Conservation (phyloP, 176 grass and related monocot species). For the Musa troglodytarum region DNA sequence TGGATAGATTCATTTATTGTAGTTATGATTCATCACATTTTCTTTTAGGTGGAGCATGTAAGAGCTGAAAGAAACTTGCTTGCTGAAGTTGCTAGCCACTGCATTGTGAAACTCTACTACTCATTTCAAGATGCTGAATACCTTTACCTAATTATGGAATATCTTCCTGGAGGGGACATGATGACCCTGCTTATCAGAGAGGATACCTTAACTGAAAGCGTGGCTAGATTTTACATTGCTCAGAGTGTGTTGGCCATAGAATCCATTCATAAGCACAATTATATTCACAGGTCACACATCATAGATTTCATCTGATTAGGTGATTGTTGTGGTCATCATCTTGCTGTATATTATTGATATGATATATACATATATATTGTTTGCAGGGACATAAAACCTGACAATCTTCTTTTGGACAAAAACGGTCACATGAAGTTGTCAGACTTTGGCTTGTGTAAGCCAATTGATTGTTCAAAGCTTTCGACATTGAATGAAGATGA, state of each 20-base stretch:
- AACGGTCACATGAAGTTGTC: constrained; percentile 97
- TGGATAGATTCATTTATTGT: not conserved
- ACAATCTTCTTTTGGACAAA: constrained; percentile 88
- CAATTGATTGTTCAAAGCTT: constrained; percentile 86
- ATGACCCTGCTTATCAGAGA: constrained; percentile 98
- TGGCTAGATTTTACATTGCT: constrained; percentile 88
- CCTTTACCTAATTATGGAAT: constrained; percentile 97
- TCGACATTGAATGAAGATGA: constrained; percentile 96
- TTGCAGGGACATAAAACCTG: constrained; percentile 94
- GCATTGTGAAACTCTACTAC: constrained; percentile 93
- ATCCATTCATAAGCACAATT: constrained; percentile 97
- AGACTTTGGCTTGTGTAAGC: constrained; percentile 95
- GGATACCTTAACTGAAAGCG: constrained; percentile 85
- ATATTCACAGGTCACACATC: constrained; percentile 74
- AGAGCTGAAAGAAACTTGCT: constrained; percentile 98
- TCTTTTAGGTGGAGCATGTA: constrained; percentile 85
- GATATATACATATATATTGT: not conserved
- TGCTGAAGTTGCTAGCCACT: constrained; percentile 93
- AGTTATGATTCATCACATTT: not conserved
- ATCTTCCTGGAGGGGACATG: constrained; percentile 92
- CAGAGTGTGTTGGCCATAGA: constrained; percentile 92
- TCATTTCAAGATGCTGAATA: constrained; percentile 92
- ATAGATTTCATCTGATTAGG: not conserved
- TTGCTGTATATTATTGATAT: not conserved
- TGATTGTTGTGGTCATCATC: not conserved